These are phyloP conservation scores for Cinnamomum chago DNA, from an alignment of 164 flowering plant species.

Conservation along the genomic window DNA sequence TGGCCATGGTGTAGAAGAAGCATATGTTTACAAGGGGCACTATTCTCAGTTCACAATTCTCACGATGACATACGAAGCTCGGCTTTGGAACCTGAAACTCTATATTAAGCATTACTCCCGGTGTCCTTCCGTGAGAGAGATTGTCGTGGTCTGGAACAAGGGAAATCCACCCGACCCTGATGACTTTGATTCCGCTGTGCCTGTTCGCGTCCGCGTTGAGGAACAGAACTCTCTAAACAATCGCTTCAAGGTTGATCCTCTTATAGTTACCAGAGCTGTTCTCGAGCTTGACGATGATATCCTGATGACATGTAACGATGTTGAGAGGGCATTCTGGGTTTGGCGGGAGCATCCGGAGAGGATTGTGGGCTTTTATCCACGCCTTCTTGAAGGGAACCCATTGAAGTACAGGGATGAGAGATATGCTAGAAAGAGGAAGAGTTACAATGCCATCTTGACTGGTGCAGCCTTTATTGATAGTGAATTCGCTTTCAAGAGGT, in stretches of 20 bases:
- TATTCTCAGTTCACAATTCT: constrained; percentile 76
- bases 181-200: constrained; percentile 69
- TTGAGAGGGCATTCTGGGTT: constrained; percentile 70
- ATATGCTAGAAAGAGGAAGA: constrained; percentile 50
- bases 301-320: constrained; percentile 73
- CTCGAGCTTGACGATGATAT: constrained; percentile 93
- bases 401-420: constrained; percentile 59
- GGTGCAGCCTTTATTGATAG: constrained; percentile 85
- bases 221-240: constrained; percentile 66
- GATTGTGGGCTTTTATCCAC: constrained; percentile 79
- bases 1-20: constrained; percentile 62
- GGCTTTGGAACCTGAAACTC: constrained; percentile 84
- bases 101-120: constrained; percentile 74
- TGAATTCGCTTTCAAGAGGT: constrained; percentile 46
- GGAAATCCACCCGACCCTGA: constrained; percentile 46
- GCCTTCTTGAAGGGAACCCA: constrained; percentile 40
- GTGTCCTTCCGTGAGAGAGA: constrained; percentile 74
- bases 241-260: constrained; percentile 55
- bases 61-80: constrained; percentile 81
- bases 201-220: constrained; percentile 65
- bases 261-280: constrained; percentile 60
- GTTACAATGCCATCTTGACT: constrained; percentile 71
- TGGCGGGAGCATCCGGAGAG: constrained; percentile 79
- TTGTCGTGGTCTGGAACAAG: constrained; percentile 83
- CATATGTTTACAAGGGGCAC: constrained; percentile 52